Conservation (phyloP, 2,329 filamentous ascomycete species). For the Botrytis cinerea region DNA sequence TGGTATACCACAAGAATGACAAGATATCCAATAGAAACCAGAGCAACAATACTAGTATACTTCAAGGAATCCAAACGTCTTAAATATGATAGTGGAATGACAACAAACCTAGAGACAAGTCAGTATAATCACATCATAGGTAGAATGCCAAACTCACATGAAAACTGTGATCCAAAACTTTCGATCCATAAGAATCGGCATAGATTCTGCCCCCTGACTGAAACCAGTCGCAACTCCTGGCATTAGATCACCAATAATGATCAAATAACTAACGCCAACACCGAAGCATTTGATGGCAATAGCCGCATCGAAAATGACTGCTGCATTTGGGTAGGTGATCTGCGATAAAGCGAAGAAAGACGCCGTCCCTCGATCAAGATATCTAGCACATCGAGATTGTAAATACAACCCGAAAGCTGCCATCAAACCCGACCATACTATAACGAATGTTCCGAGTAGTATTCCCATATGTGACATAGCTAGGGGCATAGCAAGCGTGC, state of each 20-base stretch:
- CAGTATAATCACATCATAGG: not conserved
- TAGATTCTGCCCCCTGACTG: slow-evolving; percentile 59
- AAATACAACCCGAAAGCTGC: slow-evolving; percentile 93
- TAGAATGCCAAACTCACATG: slow-evolving; percentile 59
- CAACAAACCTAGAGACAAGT: slow-evolving; percentile 64
- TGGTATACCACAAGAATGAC: slow-evolving; percentile 93
- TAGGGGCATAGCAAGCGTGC: slow-evolving; percentile 83
- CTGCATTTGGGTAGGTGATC: slow-evolving; percentile 93
- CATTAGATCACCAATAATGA: slow-evolving; percentile 98
- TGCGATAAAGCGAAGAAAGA: slow-evolving; percentile 98
- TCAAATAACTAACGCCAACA: slow-evolving; percentile 94
- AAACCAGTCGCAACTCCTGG: slow-evolving; percentile 89
- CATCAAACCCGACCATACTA: slow-evolving; percentile 87
- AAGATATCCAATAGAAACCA: slow-evolving; percentile 91
- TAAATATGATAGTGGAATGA: slow-evolving; percentile 92
- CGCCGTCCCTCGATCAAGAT: slow-evolving; percentile 82
- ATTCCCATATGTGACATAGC: slow-evolving; percentile 97
- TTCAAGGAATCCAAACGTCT: slow-evolving; percentile 92
- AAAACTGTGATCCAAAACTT: slow-evolving; percentile 98
- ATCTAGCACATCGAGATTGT: slow-evolving; percentile 88
- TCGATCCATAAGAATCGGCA: slow-evolving; percentile 79
- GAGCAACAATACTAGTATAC: slow-evolving; percentile 89
- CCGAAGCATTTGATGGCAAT: slow-evolving; percentile 99
- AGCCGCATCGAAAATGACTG: slow-evolving; percentile 91
- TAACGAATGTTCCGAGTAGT: slow-evolving; percentile 76